Conservation (phyloP, 176 grass and related monocot genomes). For the Dendrocalamus sinicus region DNA sequence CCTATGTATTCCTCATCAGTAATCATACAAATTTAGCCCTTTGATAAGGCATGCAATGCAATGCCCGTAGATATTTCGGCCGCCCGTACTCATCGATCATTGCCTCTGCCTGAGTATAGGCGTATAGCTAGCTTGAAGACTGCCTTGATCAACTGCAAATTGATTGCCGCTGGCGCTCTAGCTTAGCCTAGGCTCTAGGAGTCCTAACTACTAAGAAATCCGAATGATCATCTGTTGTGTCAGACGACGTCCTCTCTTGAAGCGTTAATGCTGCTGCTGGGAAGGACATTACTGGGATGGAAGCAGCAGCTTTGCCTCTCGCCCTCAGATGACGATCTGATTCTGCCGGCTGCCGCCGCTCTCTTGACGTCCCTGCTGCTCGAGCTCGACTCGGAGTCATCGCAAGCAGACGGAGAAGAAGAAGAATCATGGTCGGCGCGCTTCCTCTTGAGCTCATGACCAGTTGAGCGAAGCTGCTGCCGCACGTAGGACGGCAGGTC, state of each 20-base stretch:
- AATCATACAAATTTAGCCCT: background rate
- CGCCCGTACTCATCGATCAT: background rate
- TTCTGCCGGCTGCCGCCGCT: background rate
- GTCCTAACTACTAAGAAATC: background rate
- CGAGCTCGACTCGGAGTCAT: background rate
- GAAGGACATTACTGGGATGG: no score
- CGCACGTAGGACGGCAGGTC: slow-evolving; percentile 71
- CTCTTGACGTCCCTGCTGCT: background rate
- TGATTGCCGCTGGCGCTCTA: background rate
- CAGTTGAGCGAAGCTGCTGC: slow-evolving; percentile 1
- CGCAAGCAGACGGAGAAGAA: background rate
- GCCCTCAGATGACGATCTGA: no score
- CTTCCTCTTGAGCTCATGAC: slow-evolving; percentile 45
- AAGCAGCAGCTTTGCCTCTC: no score
- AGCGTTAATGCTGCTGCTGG: background rate
- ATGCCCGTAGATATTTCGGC: background rate
- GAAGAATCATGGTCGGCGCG: background rate
- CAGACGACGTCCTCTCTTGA: background rate
- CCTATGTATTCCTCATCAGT: background rate
- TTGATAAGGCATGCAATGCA: background rate
- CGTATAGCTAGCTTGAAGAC: background rate
- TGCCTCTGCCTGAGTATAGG: background rate
- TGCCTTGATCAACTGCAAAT: background rate
- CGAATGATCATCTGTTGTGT: background rate
- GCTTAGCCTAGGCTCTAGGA: no score